These are phyloP conservation scores for Geum urbanum DNA, from an alignment of 306 rosid genomes.

Conservation along the genomic window DNA sequence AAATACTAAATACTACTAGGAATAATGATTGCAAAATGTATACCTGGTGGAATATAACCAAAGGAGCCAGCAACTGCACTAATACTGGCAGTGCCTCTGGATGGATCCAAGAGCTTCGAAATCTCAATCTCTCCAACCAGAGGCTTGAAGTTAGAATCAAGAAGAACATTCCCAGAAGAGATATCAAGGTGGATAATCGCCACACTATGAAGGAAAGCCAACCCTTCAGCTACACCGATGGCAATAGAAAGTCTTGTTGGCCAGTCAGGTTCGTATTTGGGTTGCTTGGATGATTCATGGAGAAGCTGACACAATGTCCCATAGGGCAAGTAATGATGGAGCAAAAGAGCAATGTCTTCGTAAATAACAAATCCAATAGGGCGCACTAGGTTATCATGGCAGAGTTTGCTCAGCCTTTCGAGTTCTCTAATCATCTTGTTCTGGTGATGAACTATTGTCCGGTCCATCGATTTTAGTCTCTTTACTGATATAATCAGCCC, in stretches of 20 bases:
- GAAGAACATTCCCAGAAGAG: constrained; percentile 79
- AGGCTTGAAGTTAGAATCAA: constrained; percentile 79
- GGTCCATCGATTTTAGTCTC: constrained; percentile 90
- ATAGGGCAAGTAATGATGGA: constrained; percentile 74
- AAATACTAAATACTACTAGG: background rate
- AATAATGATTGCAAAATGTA: constrained; percentile 10
- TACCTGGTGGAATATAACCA: constrained; percentile 99
- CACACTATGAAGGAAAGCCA: constrained; percentile 90
- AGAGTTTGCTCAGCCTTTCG: constrained; percentile 84
- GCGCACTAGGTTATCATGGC: constrained; percentile 77
- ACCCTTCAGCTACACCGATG: constrained; percentile 88
- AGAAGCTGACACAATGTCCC: constrained; percentile 91
- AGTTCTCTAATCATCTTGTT: constrained; percentile 96
- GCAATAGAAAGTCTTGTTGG: constrained; percentile 79
- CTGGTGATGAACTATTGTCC: constrained; percentile 93
- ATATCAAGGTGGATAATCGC: constrained; percentile 96
- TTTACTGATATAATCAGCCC: constrained; percentile 78
- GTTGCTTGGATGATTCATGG: constrained; percentile 66
- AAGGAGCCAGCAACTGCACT: constrained; percentile 99
- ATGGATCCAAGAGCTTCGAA: constrained; percentile 91
- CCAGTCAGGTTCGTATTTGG: constrained; percentile 91
- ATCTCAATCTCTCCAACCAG: constrained; percentile 93
- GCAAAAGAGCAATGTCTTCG: constrained; percentile 90
- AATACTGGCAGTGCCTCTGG: constrained; percentile 92
- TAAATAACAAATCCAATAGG: constrained; percentile 92